A percentile compares a stretch with the other conserved stretches of the same genome.
phyloP scores from a whole-genome alignment of 2,329 filamentous ascomycete genomes.

The Aspergillus hortae region DNA sequence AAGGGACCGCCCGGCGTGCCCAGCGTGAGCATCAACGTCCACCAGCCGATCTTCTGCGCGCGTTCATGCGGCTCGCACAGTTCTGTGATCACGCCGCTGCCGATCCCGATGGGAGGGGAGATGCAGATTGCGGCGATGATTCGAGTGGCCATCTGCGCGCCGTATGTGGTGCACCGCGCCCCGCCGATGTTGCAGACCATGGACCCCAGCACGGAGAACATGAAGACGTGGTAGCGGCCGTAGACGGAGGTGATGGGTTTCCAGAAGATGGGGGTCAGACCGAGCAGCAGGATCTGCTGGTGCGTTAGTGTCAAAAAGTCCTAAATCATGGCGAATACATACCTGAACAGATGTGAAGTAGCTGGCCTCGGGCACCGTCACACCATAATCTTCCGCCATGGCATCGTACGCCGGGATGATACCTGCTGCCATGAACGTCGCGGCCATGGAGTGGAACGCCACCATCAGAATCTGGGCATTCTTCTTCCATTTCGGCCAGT shows the following conservation, averaged over 20 bases:
- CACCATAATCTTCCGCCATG: slow-evolving; percentile 49
- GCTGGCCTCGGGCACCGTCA: slow-evolving; percentile 46
- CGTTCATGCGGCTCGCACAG: slow-evolving; percentile 52
- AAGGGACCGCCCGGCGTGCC: slow-evolving; percentile 40
- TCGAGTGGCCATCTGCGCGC: slow-evolving; percentile 47
- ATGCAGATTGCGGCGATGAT: slow-evolving; percentile 52
- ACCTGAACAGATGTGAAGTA: slow-evolving; percentile 52
- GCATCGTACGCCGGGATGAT: slow-evolving; percentile 53
- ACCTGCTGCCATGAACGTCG: slow-evolving; percentile 49
- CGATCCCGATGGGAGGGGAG: slow-evolving; percentile 49
- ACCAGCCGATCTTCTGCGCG: slow-evolving; percentile 51
- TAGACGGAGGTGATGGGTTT: slow-evolving; percentile 51
- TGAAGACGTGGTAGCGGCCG: slow-evolving; percentile 51
- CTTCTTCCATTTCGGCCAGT: slow-evolving; percentile 33
- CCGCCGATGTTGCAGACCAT: slow-evolving; percentile 52
- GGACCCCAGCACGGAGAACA: slow-evolving; percentile 48
- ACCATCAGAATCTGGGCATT: slow-evolving; percentile 51
- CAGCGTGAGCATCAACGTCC: slow-evolving; percentile 49
- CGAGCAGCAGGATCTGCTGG: slow-evolving; percentile 47
- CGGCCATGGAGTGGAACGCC: slow-evolving; percentile 54
- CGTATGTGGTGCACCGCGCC: slow-evolving; percentile 46
- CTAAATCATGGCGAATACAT: background rate
- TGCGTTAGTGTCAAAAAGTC: background rate
- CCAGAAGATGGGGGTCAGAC: slow-evolving; percentile 53
- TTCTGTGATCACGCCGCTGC: slow-evolving; percentile 52